A percentile compares a stretch with the other conserved stretches of the same genome.
Conservation (phyloP, 2,329 filamentous ascomycete genomes). For the Ascochyta rabiei region DNA sequence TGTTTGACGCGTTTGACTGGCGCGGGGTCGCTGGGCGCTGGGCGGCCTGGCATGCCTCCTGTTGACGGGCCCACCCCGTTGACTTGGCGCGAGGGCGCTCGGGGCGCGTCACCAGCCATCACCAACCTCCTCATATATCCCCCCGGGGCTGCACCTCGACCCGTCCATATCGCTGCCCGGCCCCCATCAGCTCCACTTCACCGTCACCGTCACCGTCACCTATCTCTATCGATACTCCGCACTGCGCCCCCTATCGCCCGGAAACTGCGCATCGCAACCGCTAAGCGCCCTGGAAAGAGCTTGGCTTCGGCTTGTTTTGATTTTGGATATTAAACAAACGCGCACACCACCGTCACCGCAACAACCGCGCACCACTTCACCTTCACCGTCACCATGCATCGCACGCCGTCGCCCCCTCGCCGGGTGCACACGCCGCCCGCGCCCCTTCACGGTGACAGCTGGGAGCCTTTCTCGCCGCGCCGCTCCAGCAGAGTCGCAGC, state of each 20-base stretch:
- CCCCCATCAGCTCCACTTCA: constrained; percentile 22
- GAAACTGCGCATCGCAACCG: constrained; percentile 5
- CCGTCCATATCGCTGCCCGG: constrained; percentile 21
- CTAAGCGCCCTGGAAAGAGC: constrained; percentile 13
- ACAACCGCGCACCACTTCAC: background rate
- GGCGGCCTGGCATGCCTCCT: constrained; percentile 6
- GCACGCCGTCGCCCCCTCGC: constrained; percentile 67
- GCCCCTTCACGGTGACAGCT: constrained; percentile 72
- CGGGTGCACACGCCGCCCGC: constrained; percentile 70
- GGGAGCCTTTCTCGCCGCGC: constrained; percentile 74
- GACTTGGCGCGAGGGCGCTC: background rate
- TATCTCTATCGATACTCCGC: constrained; percentile 17
- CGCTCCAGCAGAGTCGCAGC: constrained; percentile 67
- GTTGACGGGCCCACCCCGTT: constrained; percentile 15
- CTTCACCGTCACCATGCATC: constrained; percentile 38
- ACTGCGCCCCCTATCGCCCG: constrained; percentile 8
- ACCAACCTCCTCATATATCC: constrained; percentile 32
- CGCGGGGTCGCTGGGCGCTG: constrained; percentile 14
- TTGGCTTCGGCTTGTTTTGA: constrained; percentile 33
- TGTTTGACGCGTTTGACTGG: constrained; percentile 35
- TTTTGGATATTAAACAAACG: constrained; percentile 23
- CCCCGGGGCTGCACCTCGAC: constrained; percentile 7
- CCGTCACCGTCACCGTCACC: constrained; percentile 14
- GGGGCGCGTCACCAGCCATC: constrained; percentile 25
- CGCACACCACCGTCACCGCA: constrained; percentile 1